Percentiles rank a stretch among this genome's conserved stretches.
These are phyloP conservation scores for Dryadomyces quercivorus DNA, from an alignment of 2,329 filamentous ascomycete genomes.

Conservation along the genomic window DNA sequence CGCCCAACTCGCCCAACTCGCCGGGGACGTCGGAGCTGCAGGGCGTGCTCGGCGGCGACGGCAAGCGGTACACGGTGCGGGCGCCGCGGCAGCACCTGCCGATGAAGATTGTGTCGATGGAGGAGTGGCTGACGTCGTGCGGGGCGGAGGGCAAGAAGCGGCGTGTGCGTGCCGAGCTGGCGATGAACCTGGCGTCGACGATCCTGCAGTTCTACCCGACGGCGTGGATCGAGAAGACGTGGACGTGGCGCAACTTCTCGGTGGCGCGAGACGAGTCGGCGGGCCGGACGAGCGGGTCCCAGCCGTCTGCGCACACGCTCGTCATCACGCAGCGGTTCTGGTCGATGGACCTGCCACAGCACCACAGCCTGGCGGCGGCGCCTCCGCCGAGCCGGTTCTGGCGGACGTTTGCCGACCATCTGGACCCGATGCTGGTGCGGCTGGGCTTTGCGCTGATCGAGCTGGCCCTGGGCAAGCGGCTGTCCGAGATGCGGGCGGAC, in stretches of 20 bases:
- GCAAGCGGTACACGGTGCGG: constrained; percentile 7
- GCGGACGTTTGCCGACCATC: constrained; percentile 6
- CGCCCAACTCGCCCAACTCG: constrained; percentile 6
- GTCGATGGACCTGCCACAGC: constrained; percentile 5
- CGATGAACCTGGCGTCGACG: constrained; percentile 9
- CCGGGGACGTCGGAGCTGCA: constrained; percentile 2
- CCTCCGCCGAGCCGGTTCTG: constrained; percentile 8
- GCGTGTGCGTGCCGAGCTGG: constrained; percentile 9
- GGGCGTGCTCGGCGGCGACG: constrained; percentile 7
- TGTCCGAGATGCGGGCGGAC: constrained; percentile 6
- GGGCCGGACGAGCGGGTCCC: too few relatives aligned
- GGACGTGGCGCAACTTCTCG: constrained; percentile 12
- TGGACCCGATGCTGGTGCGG: constrained; percentile 12
- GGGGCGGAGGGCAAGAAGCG: constrained; percentile 6
- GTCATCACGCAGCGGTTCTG: constrained; percentile 11
- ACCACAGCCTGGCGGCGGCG: constrained; percentile 1
- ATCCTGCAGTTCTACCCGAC: constrained; percentile 11
- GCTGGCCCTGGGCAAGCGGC: constrained; percentile 7
- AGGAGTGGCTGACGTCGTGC: constrained; percentile 9
- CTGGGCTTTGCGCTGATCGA: constrained; percentile 12
- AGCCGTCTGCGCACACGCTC: constrained; percentile 3
- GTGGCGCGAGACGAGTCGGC: constrained; percentile 6
- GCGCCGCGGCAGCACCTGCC: constrained; percentile 4
- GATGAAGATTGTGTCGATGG: constrained; percentile 10
- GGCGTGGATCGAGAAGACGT: constrained; percentile 12